Conservation (phyloP, 805 yeast genomes). For the Ogataea pini region DNA sequence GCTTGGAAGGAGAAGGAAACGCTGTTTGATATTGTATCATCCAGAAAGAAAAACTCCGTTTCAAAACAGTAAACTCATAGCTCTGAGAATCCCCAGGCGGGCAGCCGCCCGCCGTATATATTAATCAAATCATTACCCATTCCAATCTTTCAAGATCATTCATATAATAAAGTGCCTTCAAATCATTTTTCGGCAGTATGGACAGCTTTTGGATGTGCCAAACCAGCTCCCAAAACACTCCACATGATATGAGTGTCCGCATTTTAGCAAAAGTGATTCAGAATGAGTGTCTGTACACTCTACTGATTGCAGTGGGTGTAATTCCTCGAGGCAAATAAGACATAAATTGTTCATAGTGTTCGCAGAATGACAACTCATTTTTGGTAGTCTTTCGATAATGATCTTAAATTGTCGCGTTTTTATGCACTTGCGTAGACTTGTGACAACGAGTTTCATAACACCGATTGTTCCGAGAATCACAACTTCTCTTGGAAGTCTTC, state of each 20-base stretch:
- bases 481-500: slow-evolving; percentile 8
- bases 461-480: slow-evolving; percentile 10
- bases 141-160: slow-evolving; percentile 4
- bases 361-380: slow-evolving; percentile 9
- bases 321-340: slow-evolving; percentile 20
- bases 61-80: background rate
- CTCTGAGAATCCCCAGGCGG: background rate
- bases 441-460: slow-evolving; percentile 14
- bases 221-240: slow-evolving; percentile 44
- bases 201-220: slow-evolving; percentile 41
- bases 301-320: background rate
- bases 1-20: slow-evolving; percentile 40
- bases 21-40: slow-evolving; percentile 11
- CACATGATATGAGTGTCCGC: slow-evolving; percentile 43
- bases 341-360: slow-evolving; percentile 18
- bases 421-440: slow-evolving; percentile 17
- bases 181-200: slow-evolving; percentile 39
- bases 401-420: slow-evolving; percentile 18
- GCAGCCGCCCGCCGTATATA: background rate
- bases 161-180: background rate
- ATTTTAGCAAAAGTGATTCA: slow-evolving; percentile 27
- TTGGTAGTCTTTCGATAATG: slow-evolving; percentile 13
- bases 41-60: slow-evolving; percentile 13
- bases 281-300: background rate
- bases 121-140: slow-evolving; percentile 4